Evolutionary conservation across 1,284 basidiomycete species (phyloP).

Genomic region (Inonotus hispidus): DNA sequence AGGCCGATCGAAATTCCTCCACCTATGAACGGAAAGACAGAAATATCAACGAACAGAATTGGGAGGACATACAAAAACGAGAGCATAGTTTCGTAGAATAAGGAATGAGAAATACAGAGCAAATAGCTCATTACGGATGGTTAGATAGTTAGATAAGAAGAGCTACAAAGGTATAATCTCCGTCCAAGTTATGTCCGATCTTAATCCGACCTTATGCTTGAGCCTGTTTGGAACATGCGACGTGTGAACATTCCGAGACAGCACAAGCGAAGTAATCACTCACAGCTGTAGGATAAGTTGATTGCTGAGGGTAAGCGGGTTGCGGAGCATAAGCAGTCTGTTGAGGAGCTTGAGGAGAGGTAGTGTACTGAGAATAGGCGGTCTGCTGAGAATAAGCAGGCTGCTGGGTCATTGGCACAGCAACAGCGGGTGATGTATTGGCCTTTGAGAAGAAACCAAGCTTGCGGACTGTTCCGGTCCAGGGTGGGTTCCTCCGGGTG

Average conservation of each 20-base stretch:
- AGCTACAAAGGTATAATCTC: not conserved
- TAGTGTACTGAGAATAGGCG: no score
- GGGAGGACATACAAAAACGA: no score
- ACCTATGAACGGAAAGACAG: no score
- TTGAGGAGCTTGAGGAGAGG: not conserved
- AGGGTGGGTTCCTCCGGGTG: constrained; percentile 6
- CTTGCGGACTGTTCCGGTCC: constrained; percentile 13
- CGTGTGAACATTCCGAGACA: not conserved
- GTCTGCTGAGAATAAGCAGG: not conserved
- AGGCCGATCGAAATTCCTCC: no score
- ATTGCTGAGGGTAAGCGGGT: not conserved
- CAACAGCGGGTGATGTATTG: not conserved
- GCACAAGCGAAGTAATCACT: not conserved
- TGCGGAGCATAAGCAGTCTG: no score
- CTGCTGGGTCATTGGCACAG: constrained; percentile 1
- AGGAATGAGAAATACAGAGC: no score
- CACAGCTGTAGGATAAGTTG: not conserved
- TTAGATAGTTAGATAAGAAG: not conserved
- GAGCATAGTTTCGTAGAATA: no score
- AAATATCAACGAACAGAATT: no score
- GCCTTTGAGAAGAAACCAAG: constrained; percentile 8
- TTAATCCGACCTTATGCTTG: not conserved
- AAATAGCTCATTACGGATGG: no score
- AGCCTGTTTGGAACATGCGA: not conserved
- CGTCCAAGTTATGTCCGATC: not conserved